Conservation (phyloP, 495 filamentous ascomycete genomes). For the Immersiella caudata region DNA sequence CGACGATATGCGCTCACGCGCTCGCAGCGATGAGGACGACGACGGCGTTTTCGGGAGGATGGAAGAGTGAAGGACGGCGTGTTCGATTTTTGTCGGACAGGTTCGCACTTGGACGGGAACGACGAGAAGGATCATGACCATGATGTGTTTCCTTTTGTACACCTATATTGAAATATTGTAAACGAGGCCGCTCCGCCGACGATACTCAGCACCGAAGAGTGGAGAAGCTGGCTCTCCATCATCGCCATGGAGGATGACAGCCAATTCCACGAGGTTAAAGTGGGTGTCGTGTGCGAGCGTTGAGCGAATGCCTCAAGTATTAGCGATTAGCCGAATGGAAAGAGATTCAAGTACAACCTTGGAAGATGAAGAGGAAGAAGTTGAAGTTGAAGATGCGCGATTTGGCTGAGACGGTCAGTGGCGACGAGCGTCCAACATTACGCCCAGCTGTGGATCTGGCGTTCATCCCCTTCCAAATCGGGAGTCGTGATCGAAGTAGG, state of each 20-base stretch:
- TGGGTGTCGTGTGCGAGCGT: slow-evolving; percentile 59
- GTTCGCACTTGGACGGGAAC: slow-evolving; percentile 1
- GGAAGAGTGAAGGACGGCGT: slow-evolving; percentile 67
- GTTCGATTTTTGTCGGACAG: not conserved
- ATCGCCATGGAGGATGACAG: slow-evolving; percentile 18
- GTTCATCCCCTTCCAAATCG: slow-evolving; percentile 10
- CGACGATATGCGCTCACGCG: slow-evolving; percentile 63
- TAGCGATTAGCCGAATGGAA: slow-evolving; percentile 28
- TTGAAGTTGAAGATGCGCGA: not conserved
- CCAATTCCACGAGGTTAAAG: slow-evolving; percentile 63
- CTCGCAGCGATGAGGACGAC: slow-evolving; percentile 83
- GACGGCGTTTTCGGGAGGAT: slow-evolving; percentile 94
- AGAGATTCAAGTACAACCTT: slow-evolving; percentile 3
- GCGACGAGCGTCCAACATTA: not conserved
- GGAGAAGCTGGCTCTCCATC: slow-evolving; percentile 33
- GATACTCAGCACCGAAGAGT: slow-evolving; percentile 62
- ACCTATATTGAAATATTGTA: slow-evolving; percentile 49
- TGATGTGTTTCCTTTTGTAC: slow-evolving; percentile 48
- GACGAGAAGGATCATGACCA: slow-evolving; percentile 29
- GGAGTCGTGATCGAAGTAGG: slow-evolving; percentile 5
- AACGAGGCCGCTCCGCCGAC: slow-evolving; percentile 59
- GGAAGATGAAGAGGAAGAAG: too few relatives aligned
- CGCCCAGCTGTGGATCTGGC: not conserved
- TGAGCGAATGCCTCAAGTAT: slow-evolving; percentile 53
- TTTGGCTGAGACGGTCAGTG: not conserved